phyloP scores from a whole-genome alignment of 768 basidiomycete genomes.

The Macrocybe gigantea region DNA sequence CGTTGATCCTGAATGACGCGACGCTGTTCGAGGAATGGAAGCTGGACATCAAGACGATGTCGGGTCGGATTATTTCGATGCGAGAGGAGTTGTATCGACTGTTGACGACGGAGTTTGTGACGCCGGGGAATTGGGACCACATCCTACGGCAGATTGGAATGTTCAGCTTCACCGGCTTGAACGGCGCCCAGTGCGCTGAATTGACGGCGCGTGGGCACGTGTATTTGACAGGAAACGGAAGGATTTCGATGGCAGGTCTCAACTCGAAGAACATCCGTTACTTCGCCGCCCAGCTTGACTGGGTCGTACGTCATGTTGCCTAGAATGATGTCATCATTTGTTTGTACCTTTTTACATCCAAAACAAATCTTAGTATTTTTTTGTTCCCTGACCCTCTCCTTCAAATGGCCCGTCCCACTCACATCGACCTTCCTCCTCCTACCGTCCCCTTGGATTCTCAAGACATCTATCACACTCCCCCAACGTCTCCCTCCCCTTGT shows the following conservation, averaged over 20 bases:
- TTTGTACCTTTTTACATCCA: background rate
- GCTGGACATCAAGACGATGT: slow-evolving; percentile 87
- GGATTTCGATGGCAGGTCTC: slow-evolving; percentile 93
- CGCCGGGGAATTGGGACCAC: slow-evolving; percentile 94
- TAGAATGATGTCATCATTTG: background rate
- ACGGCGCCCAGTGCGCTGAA: slow-evolving; percentile 53
- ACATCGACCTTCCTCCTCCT: slow-evolving; percentile 30
- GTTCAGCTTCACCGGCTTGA: slow-evolving; percentile 94
- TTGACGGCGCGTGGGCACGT: slow-evolving; percentile 72
- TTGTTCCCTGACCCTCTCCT: slow-evolving; percentile 3
- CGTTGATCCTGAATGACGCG: slow-evolving; percentile 73
- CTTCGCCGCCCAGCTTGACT: slow-evolving; percentile 68
- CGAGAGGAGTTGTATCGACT: slow-evolving; percentile 69
- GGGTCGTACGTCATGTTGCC: slow-evolving; percentile 45
- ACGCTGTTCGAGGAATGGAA: slow-evolving; percentile 86
- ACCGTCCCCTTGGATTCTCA: slow-evolving; percentile 26
- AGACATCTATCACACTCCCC: slow-evolving; percentile 21
- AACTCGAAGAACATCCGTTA: slow-evolving; percentile 75
- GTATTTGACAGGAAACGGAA: slow-evolving; percentile 81
- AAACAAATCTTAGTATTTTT: slow-evolving; percentile 1
- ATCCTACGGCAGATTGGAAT: slow-evolving; percentile 95
- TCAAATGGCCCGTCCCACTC: slow-evolving; percentile 11
- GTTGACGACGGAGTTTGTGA: slow-evolving; percentile 73
- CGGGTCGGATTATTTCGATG: slow-evolving; percentile 89
- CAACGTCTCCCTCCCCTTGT: slow-evolving; percentile 32